Base-by-base conservation (phyloP, 345 rosid genomes). In the Draba incana region DNA sequence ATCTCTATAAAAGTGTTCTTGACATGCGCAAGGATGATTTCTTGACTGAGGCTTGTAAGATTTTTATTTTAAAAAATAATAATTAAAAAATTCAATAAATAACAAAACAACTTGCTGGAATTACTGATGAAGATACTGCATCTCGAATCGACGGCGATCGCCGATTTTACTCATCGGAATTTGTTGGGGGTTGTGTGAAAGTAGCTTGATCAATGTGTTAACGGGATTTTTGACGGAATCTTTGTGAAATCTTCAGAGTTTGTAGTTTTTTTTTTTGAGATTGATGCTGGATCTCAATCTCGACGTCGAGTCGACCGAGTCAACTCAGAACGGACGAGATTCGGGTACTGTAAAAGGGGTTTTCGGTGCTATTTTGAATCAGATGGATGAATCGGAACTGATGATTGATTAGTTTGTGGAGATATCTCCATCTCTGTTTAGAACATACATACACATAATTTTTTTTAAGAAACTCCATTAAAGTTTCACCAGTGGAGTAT, bases 261-360 rank as follows among this genome's bases (percentile, higher is more conserved):
- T 59, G 23, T 49, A 20, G 27, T n/a, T n/a, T n/a, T n/a, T n/a
- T n/a, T 61, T 59, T 27, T 27, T 52, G 64, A 39, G 64, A 54
- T 48, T 62, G 62, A 90, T 92, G 98, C 78, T 92, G 76, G 98
- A 92, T 92, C 96, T 92, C 75, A 88, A 89, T 75, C 86, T 88
- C 47, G 84, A 79, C 69, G 79, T 70, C 70, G 79, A 61, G 35
- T 88, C 84, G 72, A 58, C 64, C 69, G 90, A 83, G 81, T 83
- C 84, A 63, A 69, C 84, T 84, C 85, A 69, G 50, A 69, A 73
- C 56, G 77, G 71, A 38, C 77, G 77, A 42, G 75, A 81, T 72
- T 75, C 57, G 57, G 39, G 57, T 72, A 7, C 55, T 31, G 57
- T 31, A 3, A 52, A 61, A 7, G 51, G 58, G 42, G 47, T 38